These are phyloP conservation scores for Persicaria maculosa DNA, from an alignment of 148 eudicot genomes.

Conservation along the genomic window DNA sequence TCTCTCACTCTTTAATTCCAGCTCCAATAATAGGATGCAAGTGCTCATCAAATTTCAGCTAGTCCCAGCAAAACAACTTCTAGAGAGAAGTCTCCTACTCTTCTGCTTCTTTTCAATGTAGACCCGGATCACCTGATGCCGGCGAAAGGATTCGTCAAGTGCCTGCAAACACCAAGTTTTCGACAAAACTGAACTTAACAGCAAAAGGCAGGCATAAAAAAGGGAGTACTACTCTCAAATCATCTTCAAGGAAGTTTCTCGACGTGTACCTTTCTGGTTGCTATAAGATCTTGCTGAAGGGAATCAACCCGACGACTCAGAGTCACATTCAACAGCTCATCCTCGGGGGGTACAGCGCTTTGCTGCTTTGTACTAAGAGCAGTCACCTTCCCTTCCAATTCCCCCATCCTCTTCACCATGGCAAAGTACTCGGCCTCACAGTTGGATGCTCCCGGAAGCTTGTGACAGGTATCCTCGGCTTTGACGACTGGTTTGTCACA, in stretches of 20 bases:
- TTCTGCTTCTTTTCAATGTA: slow-evolving; percentile 82
- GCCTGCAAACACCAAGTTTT: slow-evolving; percentile 33
- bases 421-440: slow-evolving; percentile 49
- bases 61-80: no score
- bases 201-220: not conserved
- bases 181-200: not conserved
- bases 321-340: slow-evolving; percentile 70
- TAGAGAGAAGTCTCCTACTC: slow-evolving; percentile 39
- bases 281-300: slow-evolving; percentile 68
- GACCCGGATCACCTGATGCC: slow-evolving; percentile 57
- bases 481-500: not conserved
- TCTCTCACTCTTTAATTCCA: no score
- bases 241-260: no score
- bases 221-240: no score
- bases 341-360: slow-evolving; percentile 62
- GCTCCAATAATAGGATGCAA: no score
- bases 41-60: no score
- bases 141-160: slow-evolving; percentile 57
- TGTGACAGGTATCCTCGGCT: slow-evolving; percentile 17
- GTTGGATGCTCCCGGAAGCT: slow-evolving; percentile 29
- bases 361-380: slow-evolving; percentile 39
- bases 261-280: slow-evolving; percentile 55
- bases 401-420: slow-evolving; percentile 85
- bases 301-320: slow-evolving; percentile 44
- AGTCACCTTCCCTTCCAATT: slow-evolving; percentile 72